Conservation (phyloP, 345 rosid genomes). For the Rhizophora mangle region DNA sequence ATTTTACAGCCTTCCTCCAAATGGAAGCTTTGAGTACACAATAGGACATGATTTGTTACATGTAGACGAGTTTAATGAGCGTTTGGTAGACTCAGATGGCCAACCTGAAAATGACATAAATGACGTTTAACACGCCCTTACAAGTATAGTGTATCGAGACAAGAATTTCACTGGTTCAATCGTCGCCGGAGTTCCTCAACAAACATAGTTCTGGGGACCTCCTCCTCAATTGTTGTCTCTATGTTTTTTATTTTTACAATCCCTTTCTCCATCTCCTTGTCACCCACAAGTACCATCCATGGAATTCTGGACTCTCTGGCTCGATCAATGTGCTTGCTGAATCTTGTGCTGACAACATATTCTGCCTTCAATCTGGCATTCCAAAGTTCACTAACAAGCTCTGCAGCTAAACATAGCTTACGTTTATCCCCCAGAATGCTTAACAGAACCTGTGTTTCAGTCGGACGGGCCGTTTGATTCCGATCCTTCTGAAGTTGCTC, state of each 20-base stretch:
- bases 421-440: conserved; percentile 48
- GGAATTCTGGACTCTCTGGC: conserved; percentile 50
- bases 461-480: conserved; percentile 61
- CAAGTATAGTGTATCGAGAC: not conserved
- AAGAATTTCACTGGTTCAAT: conserved; percentile 13
- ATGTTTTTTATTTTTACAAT: conserved; percentile 59
- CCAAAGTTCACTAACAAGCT: conserved; percentile 68
- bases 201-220: conserved; percentile 39
- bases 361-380: conserved; percentile 61
- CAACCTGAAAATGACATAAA: too few species aligned
- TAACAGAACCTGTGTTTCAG: conserved; percentile 76
- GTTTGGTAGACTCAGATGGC: too few species aligned
- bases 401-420: conserved; percentile 50
- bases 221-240: conserved; percentile 45
- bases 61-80: too few species aligned
- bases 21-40: too few species aligned
- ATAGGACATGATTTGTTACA: too few species aligned
- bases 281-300: conserved; percentile 69
- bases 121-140: too few species aligned
- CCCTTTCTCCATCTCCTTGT: conserved; percentile 53
- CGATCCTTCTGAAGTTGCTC: conserved; percentile 62
- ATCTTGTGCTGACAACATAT: conserved; percentile 55
- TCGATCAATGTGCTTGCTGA: conserved; percentile 52
- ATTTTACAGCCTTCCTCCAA: too few species aligned
- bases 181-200: conserved; percentile 43